Evolutionary conservation across 495 filamentous ascomycete genomes (phyloP).

Genomic region (Achaetomiella virescens): DNA sequence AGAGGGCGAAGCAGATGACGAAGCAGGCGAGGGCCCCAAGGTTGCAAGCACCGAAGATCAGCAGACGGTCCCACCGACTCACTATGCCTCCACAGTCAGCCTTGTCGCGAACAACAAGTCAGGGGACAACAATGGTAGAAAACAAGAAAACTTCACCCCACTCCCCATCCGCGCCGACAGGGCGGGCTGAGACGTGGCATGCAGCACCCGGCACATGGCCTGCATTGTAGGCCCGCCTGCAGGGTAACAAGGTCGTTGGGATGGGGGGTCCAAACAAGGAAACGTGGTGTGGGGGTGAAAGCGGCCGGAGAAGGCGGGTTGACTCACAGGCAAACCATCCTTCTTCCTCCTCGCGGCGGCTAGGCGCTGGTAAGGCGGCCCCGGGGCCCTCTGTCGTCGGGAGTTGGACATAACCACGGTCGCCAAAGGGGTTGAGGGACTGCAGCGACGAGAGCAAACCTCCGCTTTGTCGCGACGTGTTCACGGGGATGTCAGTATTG

Average conservation of each 20-base stretch:
- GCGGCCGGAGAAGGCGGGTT: constrained; percentile 17
- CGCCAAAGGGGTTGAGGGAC: constrained; percentile 82
- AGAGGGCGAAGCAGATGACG: constrained; percentile 81
- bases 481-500: constrained; percentile 70
- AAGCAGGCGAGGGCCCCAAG: constrained; percentile 86
- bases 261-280: constrained; percentile 15
- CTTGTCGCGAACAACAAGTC: constrained; percentile 11
- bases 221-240: constrained; percentile 19
- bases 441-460: constrained; percentile 69
- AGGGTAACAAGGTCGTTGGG: constrained; percentile 16
- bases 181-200: constrained; percentile 32
- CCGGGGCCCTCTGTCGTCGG: constrained; percentile 79
- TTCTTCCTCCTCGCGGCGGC: constrained; percentile 86
- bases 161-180: background rate
- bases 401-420: constrained; percentile 83
- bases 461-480: constrained; percentile 64
- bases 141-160: too few species aligned
- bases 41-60: constrained; percentile 90
- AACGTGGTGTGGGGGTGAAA: constrained; percentile 12
- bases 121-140: background rate
- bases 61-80: constrained; percentile 91
- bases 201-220: constrained; percentile 36
- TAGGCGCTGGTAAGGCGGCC: constrained; percentile 80
- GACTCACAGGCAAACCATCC: constrained; percentile 94
- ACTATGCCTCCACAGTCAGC: constrained; percentile 53